These are phyloP conservation scores for Aspergillus brasiliensis DNA, from an alignment of 2,329 filamentous ascomycete species.

Conservation along the genomic window DNA sequence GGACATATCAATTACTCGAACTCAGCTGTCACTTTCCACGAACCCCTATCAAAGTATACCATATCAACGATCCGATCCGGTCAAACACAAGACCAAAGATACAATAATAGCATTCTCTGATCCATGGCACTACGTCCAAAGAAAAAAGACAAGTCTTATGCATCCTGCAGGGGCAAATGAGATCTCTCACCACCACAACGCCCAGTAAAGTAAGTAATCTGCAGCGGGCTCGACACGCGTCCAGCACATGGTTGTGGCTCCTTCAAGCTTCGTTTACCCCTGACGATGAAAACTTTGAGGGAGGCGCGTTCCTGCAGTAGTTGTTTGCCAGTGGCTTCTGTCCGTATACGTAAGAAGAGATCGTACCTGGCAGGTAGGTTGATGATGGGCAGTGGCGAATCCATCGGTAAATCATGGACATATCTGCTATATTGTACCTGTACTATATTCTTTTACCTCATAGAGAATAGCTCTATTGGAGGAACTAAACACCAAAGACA, in stretches of 20 bases:
- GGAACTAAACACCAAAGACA: no score
- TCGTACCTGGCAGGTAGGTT: not conserved
- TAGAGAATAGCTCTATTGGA: no score
- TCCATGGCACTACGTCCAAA: not conserved
- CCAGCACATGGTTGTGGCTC: not conserved
- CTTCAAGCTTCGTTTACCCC: constrained; percentile 1
- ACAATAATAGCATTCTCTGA: not conserved
- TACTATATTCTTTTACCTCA: no score
- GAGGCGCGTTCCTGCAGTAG: constrained; percentile 9
- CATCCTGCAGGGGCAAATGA: constrained; percentile 7
- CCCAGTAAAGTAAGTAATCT: not conserved
- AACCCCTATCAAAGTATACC: not conserved
- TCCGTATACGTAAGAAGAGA: not conserved
- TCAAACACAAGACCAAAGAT: not conserved
- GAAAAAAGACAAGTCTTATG: constrained; percentile 1
- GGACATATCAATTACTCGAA: not conserved
- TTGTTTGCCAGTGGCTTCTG: no score
- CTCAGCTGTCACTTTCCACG: not conserved
- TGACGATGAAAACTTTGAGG: constrained; percentile 2
- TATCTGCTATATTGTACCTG: no score
- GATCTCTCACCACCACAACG: not conserved
- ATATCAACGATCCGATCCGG: not conserved
- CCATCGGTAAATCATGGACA: no score
- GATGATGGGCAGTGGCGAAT: not conserved
- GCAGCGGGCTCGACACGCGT: constrained; percentile 9